Evolutionary conservation across 768 basidiomycete species (phyloP).

Genomic region (Steccherinum ochraceum): DNA sequence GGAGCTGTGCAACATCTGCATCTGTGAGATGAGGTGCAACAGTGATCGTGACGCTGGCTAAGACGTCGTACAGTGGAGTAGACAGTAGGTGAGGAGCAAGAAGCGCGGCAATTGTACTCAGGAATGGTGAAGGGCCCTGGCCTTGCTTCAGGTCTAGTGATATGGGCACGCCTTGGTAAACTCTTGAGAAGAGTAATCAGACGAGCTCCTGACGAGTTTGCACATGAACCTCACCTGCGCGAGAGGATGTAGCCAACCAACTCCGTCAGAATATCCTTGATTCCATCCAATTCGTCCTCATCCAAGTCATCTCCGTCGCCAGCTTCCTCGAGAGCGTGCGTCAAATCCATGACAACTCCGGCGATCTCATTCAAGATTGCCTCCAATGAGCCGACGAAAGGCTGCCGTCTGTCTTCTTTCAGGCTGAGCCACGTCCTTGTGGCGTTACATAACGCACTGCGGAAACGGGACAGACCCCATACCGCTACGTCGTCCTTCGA

Average conservation of each 20-base stretch:
- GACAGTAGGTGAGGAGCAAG: constrained; percentile 54
- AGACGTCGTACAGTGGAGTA: constrained; percentile 49
- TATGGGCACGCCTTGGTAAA: neutral
- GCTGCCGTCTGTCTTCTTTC: constrained; percentile 19
- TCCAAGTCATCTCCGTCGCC: constrained; percentile 54
- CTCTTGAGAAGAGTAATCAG: neutral
- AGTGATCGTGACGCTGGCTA: constrained; percentile 58
- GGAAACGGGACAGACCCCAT: constrained; percentile 61
- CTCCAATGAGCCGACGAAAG: constrained; percentile 15
- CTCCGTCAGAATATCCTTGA: constrained; percentile 56
- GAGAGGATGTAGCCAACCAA: constrained; percentile 52
- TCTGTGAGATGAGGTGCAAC: constrained; percentile 69
- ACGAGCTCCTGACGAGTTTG: neutral
- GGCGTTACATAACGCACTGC: constrained; percentile 46
- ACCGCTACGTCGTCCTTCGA: constrained; percentile 58
- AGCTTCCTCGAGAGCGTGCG: constrained; percentile 62
- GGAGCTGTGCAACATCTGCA: constrained; percentile 55
- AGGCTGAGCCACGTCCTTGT: constrained; percentile 53
- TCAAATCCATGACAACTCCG: constrained; percentile 62
- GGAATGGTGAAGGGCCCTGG: constrained; percentile 42
- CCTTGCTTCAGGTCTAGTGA: neutral
- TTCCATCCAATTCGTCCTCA: constrained; percentile 60
- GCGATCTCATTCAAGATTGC: constrained; percentile 62
- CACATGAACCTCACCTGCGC: constrained; percentile 45
- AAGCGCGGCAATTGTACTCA: constrained; percentile 54